These are phyloP conservation scores for Mollisiaceae sp. DNA, from an alignment of 2,329 filamentous ascomycete species.

Conservation along the genomic window DNA sequence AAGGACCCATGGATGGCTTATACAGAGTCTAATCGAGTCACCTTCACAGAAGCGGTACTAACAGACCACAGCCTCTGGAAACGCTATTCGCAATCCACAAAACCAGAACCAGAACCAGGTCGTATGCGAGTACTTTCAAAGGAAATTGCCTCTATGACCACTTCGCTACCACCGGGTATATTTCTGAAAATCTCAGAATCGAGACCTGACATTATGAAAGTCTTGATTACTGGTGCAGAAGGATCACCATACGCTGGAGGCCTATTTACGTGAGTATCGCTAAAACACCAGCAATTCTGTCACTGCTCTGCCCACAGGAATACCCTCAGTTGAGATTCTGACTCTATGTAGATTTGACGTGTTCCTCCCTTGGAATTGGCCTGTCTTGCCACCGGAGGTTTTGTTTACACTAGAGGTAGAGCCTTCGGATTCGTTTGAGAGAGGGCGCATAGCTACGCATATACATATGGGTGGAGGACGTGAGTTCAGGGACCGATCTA, in stretches of 20 bases:
- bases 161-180: constrained; percentile 33
- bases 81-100: no score
- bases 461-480: constrained; percentile 22
- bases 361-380: constrained; percentile 30
- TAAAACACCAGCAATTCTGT: background rate
- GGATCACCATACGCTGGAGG: constrained; percentile 34
- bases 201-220: constrained; percentile 35
- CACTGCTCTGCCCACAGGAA: background rate
- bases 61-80: constrained; percentile 13
- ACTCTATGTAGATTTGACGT: constrained; percentile 28
- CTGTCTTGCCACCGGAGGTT: constrained; percentile 29
- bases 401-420: constrained; percentile 28
- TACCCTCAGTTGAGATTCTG: background rate
- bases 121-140: constrained; percentile 26
- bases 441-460: constrained; percentile 31
- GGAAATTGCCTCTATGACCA: constrained; percentile 34
- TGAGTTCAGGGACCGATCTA: background rate
- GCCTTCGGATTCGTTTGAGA: constrained; percentile 16
- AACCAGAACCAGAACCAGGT: background rate
- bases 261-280: constrained; percentile 30
- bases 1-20: constrained; percentile 27
- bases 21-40: constrained; percentile 28
- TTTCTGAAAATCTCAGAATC: constrained; percentile 36
- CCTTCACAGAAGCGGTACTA: constrained; percentile 33
- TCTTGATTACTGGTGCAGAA: constrained; percentile 32